Conservation (phyloP, 2,329 filamentous ascomycete species). For the Zalaria obscura region DNA sequence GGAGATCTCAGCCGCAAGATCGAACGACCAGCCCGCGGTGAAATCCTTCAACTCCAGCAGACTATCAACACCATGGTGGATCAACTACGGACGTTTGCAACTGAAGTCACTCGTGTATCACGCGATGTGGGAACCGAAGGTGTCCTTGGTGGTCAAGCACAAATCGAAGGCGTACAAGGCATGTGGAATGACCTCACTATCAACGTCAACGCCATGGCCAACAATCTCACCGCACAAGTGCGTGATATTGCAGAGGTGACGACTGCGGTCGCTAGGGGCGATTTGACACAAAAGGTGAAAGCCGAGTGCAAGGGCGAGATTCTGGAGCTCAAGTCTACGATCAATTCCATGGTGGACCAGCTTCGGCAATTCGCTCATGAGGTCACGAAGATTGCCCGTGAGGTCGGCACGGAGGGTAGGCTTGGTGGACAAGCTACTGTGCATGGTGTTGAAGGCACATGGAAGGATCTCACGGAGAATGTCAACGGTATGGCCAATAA, state of each 20-base stretch:
- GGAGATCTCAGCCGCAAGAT: slow-evolving; percentile 95
- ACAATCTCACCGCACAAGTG: slow-evolving; percentile 38
- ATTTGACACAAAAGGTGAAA: slow-evolving; percentile 37
- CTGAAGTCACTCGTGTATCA: slow-evolving; percentile 50
- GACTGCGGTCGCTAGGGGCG: slow-evolving; percentile 36
- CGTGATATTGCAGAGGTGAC: slow-evolving; percentile 39
- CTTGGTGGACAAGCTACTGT: slow-evolving; percentile 38
- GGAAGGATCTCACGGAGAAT: slow-evolving; percentile 40
- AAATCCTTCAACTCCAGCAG: slow-evolving; percentile 88
- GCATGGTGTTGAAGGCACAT: slow-evolving; percentile 38
- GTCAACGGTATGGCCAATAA: slow-evolving; percentile 41
- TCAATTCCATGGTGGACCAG: slow-evolving; percentile 40
- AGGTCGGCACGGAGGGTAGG: slow-evolving; percentile 37
- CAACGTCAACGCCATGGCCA: slow-evolving; percentile 40
- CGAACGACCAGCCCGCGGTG: slow-evolving; percentile 80
- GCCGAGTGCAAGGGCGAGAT: slow-evolving; percentile 39
- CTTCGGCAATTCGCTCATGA: slow-evolving; percentile 38
- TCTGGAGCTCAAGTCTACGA: slow-evolving; percentile 35
- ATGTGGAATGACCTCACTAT: slow-evolving; percentile 53
- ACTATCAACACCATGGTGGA: slow-evolving; percentile 63
- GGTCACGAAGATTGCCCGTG: slow-evolving; percentile 37
- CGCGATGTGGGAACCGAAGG: slow-evolving; percentile 51
- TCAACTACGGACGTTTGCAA: slow-evolving; percentile 50
- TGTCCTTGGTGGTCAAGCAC: slow-evolving; percentile 48
- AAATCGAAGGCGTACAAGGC: slow-evolving; percentile 50